Base-by-base conservation (phyloP, 768 basidiomycete genomes). In the Multifurca ochricompacta region DNA sequence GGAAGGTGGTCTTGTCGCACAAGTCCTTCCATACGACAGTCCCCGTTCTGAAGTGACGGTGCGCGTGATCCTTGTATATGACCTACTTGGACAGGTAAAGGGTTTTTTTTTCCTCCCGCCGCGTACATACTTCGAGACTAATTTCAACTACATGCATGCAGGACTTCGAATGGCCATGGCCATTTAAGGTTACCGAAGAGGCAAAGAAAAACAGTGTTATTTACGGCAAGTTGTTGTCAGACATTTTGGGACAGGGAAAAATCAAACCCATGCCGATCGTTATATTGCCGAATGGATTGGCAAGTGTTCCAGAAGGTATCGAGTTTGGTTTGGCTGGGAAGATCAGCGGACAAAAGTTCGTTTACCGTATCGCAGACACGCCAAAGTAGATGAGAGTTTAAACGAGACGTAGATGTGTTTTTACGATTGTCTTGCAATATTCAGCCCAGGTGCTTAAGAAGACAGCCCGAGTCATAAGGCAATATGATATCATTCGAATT, bases 231-330 rank as follows among this genome's bases (percentile, higher is more conserved):
- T 60, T 57, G 48, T 19, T 63, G 1, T 60, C 63, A 0, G 42
- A 54, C 6, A 53, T 66, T 30, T 52, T 65, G 37, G n/a, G 31
- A n/a, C 28, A 39, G 1, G 63, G 66, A 3, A 31, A 31, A 40
- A n/a, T 69, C 30, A 62, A 60, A 43, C 66, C 65, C 13, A 61
- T 63, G 39, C 58, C 58, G 16, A 40, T 63, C 32, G 63, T 63
- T 58, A 31, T 66, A 11, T 59, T 54, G 55, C 59, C 63, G 10
- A 64, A 59, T 4, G 68, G 65, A 6, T 50, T 67, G 13, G 62
- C 51, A 2, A 58, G 51, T 10, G 55, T 68, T 34, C 40, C 41
- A n/a, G 60, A 59, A 2, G 66, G 66, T 13, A 21, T 43, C 11
- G 21, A 23, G 14, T 16, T 27, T 18, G 27, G 11, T 18, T 18